Conservation (phyloP, 768 basidiomycete species). For the Podaxis rugospora region DNA sequence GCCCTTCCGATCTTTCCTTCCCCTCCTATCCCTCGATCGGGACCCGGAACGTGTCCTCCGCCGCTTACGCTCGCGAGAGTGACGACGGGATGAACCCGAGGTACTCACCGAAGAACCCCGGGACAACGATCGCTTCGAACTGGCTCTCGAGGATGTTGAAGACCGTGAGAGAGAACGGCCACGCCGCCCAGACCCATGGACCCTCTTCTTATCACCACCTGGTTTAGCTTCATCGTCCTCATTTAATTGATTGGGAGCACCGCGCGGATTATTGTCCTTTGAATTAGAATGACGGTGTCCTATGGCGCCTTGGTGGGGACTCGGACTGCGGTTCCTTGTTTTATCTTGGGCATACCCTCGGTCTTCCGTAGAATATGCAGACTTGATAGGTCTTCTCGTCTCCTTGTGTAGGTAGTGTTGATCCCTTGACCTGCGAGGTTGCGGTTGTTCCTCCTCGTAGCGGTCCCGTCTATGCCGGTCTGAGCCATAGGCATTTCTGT, state of each 20-base stretch:
- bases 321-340: background rate
- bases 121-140: conserved; percentile 7
- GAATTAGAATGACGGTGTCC: background rate
- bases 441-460: background rate
- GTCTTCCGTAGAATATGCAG: background rate
- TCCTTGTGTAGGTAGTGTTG: background rate
- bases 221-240: background rate
- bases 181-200: background rate
- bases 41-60: conserved; percentile 15
- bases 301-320: background rate
- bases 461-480: background rate
- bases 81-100: conserved; percentile 1
- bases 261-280: background rate
- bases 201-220: background rate
- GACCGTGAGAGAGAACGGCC: conserved; percentile 4
- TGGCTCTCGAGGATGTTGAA: conserved; percentile 4
- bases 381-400: background rate
- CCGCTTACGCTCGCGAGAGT: conserved; percentile 9
- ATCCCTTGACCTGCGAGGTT: background rate
- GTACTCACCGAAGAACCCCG: background rate
- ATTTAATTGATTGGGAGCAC: background rate
- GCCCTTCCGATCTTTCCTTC: conserved; percentile 14
- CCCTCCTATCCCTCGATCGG: background rate
- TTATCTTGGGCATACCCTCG: background rate
- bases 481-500: background rate